These are phyloP conservation scores for Fusarium aywerte DNA, from an alignment of 2,329 filamentous ascomycete species.

Conservation along the genomic window DNA sequence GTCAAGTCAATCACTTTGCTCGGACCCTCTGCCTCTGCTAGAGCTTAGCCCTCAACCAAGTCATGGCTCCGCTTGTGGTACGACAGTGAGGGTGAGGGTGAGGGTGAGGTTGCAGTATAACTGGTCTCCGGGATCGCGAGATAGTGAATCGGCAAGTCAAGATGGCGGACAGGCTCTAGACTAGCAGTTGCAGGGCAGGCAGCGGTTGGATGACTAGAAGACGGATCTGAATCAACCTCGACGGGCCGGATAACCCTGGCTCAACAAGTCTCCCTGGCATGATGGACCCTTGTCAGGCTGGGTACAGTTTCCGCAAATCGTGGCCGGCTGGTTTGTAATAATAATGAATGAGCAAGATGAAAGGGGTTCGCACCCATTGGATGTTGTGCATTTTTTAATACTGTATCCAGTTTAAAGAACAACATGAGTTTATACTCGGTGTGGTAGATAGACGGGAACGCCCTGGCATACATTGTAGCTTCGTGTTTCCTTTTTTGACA, in stretches of 20 bases:
- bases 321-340: constrained; percentile 25
- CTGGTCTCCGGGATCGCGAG: constrained; percentile 32
- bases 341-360: constrained; percentile 31
- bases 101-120: constrained; percentile 31
- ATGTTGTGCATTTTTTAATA: neutral
- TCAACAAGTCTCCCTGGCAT: constrained; percentile 20
- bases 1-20: constrained; percentile 25
- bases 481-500: constrained; percentile 4
- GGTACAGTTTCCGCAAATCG: constrained; percentile 38
- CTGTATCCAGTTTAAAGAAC: no score
- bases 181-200: constrained; percentile 2
- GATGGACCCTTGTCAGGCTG: constrained; percentile 27
- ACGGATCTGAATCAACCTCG: constrained; percentile 45
- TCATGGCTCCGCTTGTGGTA: constrained; percentile 27
- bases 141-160: constrained; percentile 38
- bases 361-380: constrained; percentile 21
- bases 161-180: constrained; percentile 24
- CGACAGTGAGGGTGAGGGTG: constrained; percentile 24
- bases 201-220: constrained; percentile 27
- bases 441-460: no score
- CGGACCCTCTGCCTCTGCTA: constrained; percentile 29
- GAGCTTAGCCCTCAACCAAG: constrained; percentile 4
- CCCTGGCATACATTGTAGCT: no score
- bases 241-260: constrained; percentile 37
- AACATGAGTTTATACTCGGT: no score